These are phyloP conservation scores for Mucor circinelloides DNA, from an alignment of 371 early-diverging fungal genomes.

Conservation along the genomic window DNA sequence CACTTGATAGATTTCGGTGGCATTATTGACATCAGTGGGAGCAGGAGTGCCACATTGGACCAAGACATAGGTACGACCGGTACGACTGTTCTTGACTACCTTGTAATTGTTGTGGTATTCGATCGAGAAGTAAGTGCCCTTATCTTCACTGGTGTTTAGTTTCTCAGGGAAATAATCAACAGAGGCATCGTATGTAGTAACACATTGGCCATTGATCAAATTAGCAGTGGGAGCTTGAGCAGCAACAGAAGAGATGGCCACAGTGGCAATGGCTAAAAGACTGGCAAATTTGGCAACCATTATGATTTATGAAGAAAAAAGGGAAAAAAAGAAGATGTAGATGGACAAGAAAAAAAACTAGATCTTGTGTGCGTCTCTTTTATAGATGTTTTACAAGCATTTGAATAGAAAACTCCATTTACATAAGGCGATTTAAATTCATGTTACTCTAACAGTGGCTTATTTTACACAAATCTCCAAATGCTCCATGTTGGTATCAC, in stretches of 20 bases:
- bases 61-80: conserved; percentile 53
- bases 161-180: conserved; percentile 64
- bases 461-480: neutral
- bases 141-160: conserved; percentile 49
- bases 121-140: conserved; percentile 58
- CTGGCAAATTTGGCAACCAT: conserved; percentile 10
- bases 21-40: conserved; percentile 53
- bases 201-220: conserved; percentile 38
- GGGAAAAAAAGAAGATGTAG: neutral
- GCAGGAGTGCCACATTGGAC: conserved; percentile 72
- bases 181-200: conserved; percentile 38
- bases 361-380: neutral
- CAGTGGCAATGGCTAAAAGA: conserved; percentile 19
- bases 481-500: neutral
- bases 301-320: neutral
- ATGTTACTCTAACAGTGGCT: conserved; percentile 1
- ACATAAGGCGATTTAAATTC: neutral
- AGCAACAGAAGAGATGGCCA: conserved; percentile 17
- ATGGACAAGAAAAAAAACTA: neutral
- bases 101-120: conserved; percentile 71
- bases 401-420: neutral
- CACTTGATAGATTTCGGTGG: conserved; percentile 54
- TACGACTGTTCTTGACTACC: conserved; percentile 52
- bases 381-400: neutral
- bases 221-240: conserved; percentile 46